Evolutionary conservation across 495 filamentous ascomycete species (phyloP).

Genomic region (Trypethelium eluteriae): DNA sequence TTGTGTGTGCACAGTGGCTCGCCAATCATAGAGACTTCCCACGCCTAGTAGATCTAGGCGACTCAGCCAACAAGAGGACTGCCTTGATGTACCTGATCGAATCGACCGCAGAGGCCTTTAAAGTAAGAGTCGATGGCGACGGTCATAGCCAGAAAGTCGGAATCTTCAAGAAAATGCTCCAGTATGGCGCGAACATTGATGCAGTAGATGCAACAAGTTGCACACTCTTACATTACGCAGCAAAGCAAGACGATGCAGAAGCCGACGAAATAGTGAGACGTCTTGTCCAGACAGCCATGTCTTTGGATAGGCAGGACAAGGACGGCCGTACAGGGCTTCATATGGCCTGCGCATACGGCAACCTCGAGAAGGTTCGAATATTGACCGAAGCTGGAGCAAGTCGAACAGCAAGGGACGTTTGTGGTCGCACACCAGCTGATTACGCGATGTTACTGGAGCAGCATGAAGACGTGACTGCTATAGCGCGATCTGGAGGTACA

Average conservation of each 20-base stretch:
- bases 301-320: neutral
- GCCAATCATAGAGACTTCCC: neutral
- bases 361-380: neutral
- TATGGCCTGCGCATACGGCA: neutral
- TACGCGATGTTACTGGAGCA: neutral
- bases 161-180: neutral
- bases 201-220: neutral
- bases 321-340: constrained; percentile 3
- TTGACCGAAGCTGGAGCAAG: neutral
- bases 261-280: neutral
- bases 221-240: neutral
- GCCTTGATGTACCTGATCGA: constrained; percentile 4
- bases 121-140: neutral
- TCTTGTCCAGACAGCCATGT: neutral
- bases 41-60: neutral
- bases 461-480: neutral
- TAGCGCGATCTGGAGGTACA: neutral
- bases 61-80: neutral
- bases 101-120: neutral
- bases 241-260: neutral
- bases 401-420: neutral
- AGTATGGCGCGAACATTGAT: neutral
- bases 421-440: neutral
- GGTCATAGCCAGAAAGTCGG: neutral
- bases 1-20: neutral